Evolutionary conservation across 108 stramenopile species (phyloP), one percentile per base, ranked within the genome.

Genomic region (Cylindrotheca fusiformis): DNA sequence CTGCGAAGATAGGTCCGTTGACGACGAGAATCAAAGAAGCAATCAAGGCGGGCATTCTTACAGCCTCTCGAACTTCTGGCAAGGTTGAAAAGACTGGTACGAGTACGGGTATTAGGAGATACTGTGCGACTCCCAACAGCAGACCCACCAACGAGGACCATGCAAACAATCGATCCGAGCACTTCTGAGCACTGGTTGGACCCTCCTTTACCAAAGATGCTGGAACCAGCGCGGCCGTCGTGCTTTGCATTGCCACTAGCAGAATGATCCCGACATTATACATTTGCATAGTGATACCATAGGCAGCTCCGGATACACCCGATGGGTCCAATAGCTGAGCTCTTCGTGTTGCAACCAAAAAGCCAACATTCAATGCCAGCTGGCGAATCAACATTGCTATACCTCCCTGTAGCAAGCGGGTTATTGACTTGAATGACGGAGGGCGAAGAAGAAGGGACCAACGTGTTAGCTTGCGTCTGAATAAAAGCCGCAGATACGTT

Each of bases 261-360:
- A 69, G 62, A 10, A 94, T 86, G 33, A 87, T 81, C 3, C 86
- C 86, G 0, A 94, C 57, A 14, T 60, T 48, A 65, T 84, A 87
- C 18, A 88, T 82, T 69, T 90, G 88, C 84, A 86, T 87, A 5
- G 83, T 79, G 53, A 94, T 90, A 0, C 87, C 85, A 68, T 90
- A 87, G 18, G 92, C 92, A 4, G 92, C 92, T 12, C 85, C 92
- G 1, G 77, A 49, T 10, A 90, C 82, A 25, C 92, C 92, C 17
- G 78, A 67, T 0, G 88, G 72, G 65, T 94, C 92, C 79, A 94
- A 69, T 10, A 64, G 51, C 55, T 90, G 88, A 1, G 88, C 84
- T 46, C 83, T 47, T 29, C 92, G 68, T 2, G 88, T 79, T 10
- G 86, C 92, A 2, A 81, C 57, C 3, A 87, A 61, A 63, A 94